Conservation (phyloP, 2,329 filamentous ascomycete species). For the Aspergillus uvarum region DNA sequence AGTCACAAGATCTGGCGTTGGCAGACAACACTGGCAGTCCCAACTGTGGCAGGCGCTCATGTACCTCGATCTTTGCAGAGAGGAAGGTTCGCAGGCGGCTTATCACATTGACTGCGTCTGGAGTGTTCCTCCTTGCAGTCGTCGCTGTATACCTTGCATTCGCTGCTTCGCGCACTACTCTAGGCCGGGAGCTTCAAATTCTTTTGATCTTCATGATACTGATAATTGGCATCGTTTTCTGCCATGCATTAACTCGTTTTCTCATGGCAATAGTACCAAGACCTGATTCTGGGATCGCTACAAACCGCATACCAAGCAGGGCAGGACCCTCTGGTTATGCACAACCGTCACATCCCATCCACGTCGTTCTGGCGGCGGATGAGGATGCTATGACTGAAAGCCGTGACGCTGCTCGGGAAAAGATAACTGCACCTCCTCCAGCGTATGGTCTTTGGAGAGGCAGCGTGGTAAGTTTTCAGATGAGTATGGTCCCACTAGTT, state of each 20-base stretch:
- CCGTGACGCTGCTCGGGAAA: conserved; percentile 55
- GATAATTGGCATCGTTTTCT: conserved; percentile 74
- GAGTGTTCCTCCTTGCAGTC: conserved; percentile 59
- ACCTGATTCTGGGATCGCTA: conserved; percentile 32
- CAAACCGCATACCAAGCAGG: conserved; percentile 48
- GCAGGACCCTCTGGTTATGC: conserved; percentile 64
- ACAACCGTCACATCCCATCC: conserved; percentile 71
- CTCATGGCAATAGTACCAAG: conserved; percentile 62
- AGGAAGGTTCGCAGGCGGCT: conserved; percentile 56
- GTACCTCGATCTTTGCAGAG: conserved; percentile 52
- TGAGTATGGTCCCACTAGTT: background rate
- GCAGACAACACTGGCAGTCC: conserved; percentile 9
- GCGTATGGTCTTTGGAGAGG: conserved; percentile 83
- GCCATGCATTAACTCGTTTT: conserved; percentile 72
- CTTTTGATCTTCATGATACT: conserved; percentile 77
- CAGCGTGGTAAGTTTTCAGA: conserved; percentile 66
- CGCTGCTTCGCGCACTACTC: conserved; percentile 62
- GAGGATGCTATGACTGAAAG: conserved; percentile 59
- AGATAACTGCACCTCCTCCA: conserved; percentile 63
- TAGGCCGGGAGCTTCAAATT: conserved; percentile 72
- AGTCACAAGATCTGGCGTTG: conserved; percentile 10
- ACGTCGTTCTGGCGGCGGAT: conserved; percentile 71
- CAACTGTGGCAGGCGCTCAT: conserved; percentile 16
- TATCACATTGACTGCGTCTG: conserved; percentile 64
- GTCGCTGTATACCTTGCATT: conserved; percentile 70